These are phyloP conservation scores for Capsicum rhomboideum DNA, from an alignment of 257 asterid species.

Conservation along the genomic window DNA sequence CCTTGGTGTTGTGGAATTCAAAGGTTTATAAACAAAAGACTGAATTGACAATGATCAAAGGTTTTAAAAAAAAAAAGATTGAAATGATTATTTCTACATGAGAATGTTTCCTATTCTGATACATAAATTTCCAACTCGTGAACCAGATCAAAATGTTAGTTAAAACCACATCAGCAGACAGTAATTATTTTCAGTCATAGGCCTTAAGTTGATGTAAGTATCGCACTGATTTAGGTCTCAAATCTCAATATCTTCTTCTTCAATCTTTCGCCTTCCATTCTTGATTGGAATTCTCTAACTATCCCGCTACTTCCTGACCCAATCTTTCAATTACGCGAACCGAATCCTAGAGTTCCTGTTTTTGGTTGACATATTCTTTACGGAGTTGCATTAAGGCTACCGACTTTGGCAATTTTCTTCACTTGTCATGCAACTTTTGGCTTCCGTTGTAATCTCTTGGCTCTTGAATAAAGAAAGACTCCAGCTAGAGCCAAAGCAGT, in stretches of 20 bases:
- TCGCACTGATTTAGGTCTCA: too few relatives aligned
- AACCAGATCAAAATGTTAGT: too few relatives aligned
- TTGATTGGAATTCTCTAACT: not conserved
- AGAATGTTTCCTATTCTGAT: not conserved
- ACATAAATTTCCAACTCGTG: too few relatives aligned
- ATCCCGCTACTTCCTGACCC: not conserved
- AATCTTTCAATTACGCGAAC: not conserved
- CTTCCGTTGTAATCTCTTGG: slow-evolving; percentile 48
- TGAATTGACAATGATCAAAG: not conserved
- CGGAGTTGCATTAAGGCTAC: not conserved
- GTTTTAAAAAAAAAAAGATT: not conserved
- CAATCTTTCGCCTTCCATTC: not conserved
- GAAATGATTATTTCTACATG: not conserved
- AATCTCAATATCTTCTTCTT: not conserved
- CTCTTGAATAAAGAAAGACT: slow-evolving; percentile 66
- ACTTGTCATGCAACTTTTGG: slow-evolving; percentile 36
- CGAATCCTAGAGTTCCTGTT: not conserved
- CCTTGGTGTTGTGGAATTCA: not conserved
- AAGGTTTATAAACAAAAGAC: too few relatives aligned
- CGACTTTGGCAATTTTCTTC: not conserved
- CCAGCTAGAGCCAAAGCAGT: slow-evolving; percentile 85
- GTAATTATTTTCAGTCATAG: too few relatives aligned
- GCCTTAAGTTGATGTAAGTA: too few relatives aligned
- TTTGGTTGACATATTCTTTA: not conserved
- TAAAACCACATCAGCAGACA: too few relatives aligned